Conservation (phyloP, 352 stramenopile species). For the Globisporangium emineosum region DNA sequence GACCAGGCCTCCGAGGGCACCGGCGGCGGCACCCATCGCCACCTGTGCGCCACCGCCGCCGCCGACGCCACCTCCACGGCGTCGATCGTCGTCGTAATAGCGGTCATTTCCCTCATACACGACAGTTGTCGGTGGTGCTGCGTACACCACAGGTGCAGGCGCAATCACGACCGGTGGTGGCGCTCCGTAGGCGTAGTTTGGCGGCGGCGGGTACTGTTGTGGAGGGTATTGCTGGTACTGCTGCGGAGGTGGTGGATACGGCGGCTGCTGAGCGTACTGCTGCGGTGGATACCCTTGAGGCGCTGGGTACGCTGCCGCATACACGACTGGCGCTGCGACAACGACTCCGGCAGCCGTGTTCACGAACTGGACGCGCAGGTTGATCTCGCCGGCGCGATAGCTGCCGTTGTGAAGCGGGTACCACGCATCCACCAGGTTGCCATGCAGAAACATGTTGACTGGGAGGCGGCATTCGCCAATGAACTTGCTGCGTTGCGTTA, state of each 20-base stretch:
- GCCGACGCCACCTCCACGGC: neutral
- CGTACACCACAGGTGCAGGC: constrained; percentile 20
- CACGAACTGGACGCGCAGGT: constrained; percentile 73
- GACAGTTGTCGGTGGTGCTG: constrained; percentile 14
- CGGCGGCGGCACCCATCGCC: constrained; percentile 70
- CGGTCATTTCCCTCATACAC: constrained; percentile 33
- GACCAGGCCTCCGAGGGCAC: constrained; percentile 65
- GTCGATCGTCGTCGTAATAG: constrained; percentile 19
- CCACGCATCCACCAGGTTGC: constrained; percentile 74
- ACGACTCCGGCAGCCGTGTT: neutral
- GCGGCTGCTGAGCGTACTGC: constrained; percentile 19
- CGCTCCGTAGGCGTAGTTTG: constrained; percentile 18
- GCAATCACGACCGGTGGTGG: constrained; percentile 17
- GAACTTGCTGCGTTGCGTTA: constrained; percentile 33
- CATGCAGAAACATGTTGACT: constrained; percentile 71
- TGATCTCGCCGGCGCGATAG: constrained; percentile 70
- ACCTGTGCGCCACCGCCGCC: constrained; percentile 33
- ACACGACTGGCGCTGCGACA: neutral
- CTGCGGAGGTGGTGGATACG: constrained; percentile 3
- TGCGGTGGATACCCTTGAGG: constrained; percentile 8
- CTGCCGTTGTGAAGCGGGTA: constrained; percentile 71
- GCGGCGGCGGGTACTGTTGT: constrained; percentile 25
- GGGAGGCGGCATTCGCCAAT: constrained; percentile 72
- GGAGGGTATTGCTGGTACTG: constrained; percentile 12
- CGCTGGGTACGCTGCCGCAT: neutral